Conservation (phyloP, 257 asterid genomes). For the Capsicum chinense region DNA sequence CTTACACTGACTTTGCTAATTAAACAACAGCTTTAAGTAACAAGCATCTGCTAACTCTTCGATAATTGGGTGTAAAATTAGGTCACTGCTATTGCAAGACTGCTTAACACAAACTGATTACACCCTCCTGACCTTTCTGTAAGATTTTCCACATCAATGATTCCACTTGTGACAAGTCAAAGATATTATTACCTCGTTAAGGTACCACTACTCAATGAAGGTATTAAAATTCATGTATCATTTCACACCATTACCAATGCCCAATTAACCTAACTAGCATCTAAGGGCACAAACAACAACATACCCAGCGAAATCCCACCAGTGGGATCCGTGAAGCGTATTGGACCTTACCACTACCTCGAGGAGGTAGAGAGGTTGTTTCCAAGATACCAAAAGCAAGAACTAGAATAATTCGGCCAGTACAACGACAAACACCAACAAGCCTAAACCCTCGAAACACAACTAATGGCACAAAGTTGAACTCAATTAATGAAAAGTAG, state of each 20-base stretch:
- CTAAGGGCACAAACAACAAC: not conserved
- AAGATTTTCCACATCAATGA: not conserved
- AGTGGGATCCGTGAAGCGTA: no score
- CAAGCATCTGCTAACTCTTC: slow-evolving; percentile 1
- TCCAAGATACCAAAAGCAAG: no score
- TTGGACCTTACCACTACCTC: no score
- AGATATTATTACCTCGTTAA: slow-evolving; percentile 1
- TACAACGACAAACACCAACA: no score
- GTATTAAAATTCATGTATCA: not conserved
- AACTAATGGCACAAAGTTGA: not conserved
- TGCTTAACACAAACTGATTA: not conserved
- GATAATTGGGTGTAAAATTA: not conserved
- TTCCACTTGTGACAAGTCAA: not conserved
- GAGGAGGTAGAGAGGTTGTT: no score
- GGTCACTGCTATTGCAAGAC: not conserved
- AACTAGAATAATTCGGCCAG: no score
- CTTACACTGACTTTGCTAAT: not conserved
- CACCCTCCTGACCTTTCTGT: not conserved
- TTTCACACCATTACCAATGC: not conserved
- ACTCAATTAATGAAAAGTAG: no score
- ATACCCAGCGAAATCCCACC: no score
- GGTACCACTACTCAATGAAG: not conserved
- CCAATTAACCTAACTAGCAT: slow-evolving; percentile 4
- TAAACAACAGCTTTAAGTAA: not conserved
- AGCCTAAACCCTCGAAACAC: no score